These are phyloP conservation scores for Auricularia heimuer DNA, from an alignment of 768 basidiomycete species.

Conservation along the genomic window DNA sequence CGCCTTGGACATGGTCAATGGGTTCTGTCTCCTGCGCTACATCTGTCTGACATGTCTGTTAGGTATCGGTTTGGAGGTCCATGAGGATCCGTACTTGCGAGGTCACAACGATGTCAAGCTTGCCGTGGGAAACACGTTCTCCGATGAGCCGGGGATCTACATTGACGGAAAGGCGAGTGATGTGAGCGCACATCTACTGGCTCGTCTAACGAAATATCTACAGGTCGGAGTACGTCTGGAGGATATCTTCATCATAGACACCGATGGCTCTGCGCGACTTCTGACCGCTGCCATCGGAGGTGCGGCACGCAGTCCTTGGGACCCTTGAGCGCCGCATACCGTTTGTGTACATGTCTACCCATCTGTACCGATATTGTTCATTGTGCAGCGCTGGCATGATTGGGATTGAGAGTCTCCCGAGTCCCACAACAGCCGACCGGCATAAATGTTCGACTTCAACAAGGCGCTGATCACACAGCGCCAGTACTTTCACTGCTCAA, in stretches of 20 bases:
- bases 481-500: too few relatives aligned
- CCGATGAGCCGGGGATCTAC: conserved; percentile 72
- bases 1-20: conserved; percentile 64
- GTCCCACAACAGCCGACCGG: too few relatives aligned
- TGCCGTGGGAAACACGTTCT: conserved; percentile 61
- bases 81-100: conserved; percentile 72
- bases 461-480: too few relatives aligned
- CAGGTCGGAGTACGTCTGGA: conserved; percentile 74
- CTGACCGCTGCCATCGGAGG: conserved; percentile 61
- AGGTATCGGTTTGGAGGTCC: conserved; percentile 81
- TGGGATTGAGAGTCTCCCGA: too few relatives aligned
- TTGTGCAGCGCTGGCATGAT: too few relatives aligned
- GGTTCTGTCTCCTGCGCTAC: neutral
- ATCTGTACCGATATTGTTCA: too few relatives aligned
- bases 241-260: conserved; percentile 64
- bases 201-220: conserved; percentile 5
- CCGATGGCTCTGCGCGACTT: conserved; percentile 42
- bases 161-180: conserved; percentile 49
- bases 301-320: conserved; percentile 29
- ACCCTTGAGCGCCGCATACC: conserved; percentile 1
- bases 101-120: conserved; percentile 55
- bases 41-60: neutral
- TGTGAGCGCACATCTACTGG: neutral
- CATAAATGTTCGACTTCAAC: too few relatives aligned
- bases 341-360: neutral